phyloP scores from a whole-genome alignment of 768 basidiomycete genomes.

The Mycena olivaceomarginata region DNA sequence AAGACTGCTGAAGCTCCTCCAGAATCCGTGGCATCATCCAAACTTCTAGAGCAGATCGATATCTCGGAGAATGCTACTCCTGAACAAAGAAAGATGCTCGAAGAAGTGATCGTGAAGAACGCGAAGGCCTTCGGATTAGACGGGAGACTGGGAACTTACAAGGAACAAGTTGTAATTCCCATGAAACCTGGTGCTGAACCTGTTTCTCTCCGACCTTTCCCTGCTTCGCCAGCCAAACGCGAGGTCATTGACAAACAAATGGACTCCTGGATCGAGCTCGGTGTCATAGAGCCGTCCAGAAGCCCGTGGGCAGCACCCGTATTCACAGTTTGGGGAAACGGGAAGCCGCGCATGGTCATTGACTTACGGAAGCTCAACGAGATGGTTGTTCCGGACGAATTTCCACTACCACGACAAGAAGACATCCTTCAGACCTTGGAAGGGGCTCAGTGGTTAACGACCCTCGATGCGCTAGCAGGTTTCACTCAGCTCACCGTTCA shows the following conservation, averaged over 20 bases:
- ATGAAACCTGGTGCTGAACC: constrained; percentile 49
- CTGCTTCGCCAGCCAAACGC: constrained; percentile 50
- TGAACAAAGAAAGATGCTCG: constrained; percentile 28
- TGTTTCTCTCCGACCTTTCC: constrained; percentile 49
- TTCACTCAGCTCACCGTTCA: constrained; percentile 61
- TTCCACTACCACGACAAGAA: constrained; percentile 48
- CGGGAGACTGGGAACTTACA: constrained; percentile 53
- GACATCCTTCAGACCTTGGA: constrained; percentile 53
- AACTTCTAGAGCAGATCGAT: background rate
- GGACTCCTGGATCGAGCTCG: constrained; percentile 54
- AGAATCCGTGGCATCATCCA: background rate
- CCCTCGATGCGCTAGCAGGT: constrained; percentile 59
- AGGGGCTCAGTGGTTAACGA: constrained; percentile 54
- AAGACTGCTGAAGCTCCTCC: background rate
- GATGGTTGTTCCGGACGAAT: constrained; percentile 47
- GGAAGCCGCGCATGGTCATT: constrained; percentile 58
- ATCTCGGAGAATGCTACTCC: background rate
- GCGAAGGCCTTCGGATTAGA: constrained; percentile 54
- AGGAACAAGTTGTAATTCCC: constrained; percentile 48
- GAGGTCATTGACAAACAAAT: constrained; percentile 53
- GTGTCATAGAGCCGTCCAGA: constrained; percentile 60
- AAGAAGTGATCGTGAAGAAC: too few species aligned
- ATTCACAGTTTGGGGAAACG: too few species aligned
- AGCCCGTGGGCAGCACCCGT: constrained; percentile 66
- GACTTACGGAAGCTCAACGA: constrained; percentile 53